These are phyloP conservation scores for Backusella liffmaniae DNA, from an alignment of 192 early-diverging fungal species.

Conservation along the genomic window DNA sequence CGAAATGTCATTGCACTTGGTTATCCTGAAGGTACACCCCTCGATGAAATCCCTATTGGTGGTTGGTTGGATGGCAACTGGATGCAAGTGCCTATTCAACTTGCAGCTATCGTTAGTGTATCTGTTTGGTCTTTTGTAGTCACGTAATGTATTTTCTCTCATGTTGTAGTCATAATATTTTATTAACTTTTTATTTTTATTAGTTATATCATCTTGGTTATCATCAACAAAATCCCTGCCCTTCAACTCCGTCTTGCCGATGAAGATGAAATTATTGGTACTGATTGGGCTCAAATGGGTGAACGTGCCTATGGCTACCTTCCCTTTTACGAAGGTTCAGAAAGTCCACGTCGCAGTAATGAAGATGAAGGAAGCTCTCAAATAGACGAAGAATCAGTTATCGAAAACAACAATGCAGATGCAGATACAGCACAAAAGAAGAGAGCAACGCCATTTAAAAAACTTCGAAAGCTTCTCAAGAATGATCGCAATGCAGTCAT, in stretches of 20 bases:
- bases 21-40: slow-evolving; percentile 40
- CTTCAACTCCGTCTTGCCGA: slow-evolving; percentile 77
- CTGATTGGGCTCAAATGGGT: slow-evolving; percentile 84
- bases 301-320: slow-evolving; percentile 64
- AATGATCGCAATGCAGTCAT: slow-evolving; percentile 11
- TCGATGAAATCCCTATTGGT: slow-evolving; percentile 51
- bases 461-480: slow-evolving; percentile 7
- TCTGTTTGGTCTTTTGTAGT: slow-evolving; percentile 77
- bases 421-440: not conserved
- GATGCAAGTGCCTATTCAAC: slow-evolving; percentile 75
- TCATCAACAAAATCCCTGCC: slow-evolving; percentile 74
- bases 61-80: slow-evolving; percentile 83
- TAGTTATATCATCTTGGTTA: slow-evolving; percentile 58
- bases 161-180: not conserved
- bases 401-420: not conserved
- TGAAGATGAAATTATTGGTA: slow-evolving; percentile 70
- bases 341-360: not conserved
- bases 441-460: not conserved
- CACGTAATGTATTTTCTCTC: slow-evolving; percentile 38
- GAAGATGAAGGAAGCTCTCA: not conserved
- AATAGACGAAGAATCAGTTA: not conserved
- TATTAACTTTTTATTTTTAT: not conserved
- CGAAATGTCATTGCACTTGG: slow-evolving; percentile 66
- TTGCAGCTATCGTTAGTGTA: slow-evolving; percentile 70
- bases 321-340: slow-evolving; percentile 16